A percentile compares a stretch with the other conserved stretches of the same genome.
Evolutionary conservation across 208 protist species (phyloP).

Genomic region (Porcisia hertigi): DNA sequence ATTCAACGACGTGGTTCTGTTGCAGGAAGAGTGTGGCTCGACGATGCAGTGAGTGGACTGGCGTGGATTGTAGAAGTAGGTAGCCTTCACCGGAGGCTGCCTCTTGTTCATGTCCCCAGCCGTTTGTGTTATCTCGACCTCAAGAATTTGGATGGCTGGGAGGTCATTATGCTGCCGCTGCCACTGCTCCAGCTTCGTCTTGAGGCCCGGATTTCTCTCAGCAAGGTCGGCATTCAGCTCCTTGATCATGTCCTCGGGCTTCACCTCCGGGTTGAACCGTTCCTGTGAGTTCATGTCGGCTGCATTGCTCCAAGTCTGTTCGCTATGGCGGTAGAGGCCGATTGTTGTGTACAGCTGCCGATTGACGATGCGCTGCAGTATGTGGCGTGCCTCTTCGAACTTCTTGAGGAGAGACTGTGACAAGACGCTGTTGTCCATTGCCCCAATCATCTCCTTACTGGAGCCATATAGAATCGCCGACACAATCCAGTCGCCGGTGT

Average conservation of each 20-base stretch:
- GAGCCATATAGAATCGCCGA: conserved; percentile 50
- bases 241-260: conserved; percentile 22
- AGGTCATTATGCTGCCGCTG: conserved; percentile 8
- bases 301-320: conserved; percentile 14
- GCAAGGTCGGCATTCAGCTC: conserved; percentile 7
- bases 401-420: neutral
- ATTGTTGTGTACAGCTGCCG: conserved; percentile 57
- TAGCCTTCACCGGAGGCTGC: conserved; percentile 27
- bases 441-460: neutral
- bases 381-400: conserved; percentile 36
- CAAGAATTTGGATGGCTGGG: conserved; percentile 23
- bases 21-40: conserved; percentile 28
- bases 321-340: conserved; percentile 29
- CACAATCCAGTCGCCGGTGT: conserved; percentile 66
- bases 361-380: conserved; percentile 46
- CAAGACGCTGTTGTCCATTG: neutral
- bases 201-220: conserved; percentile 4
- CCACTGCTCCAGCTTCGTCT: conserved; percentile 25
- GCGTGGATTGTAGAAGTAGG: conserved; percentile 43
- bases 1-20: conserved; percentile 24
- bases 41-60: conserved; percentile 24
- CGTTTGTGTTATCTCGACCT: conserved; percentile 30
- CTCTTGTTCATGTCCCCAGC: conserved; percentile 42
- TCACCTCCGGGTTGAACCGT: conserved; percentile 24
- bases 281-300: neutral